Evolutionary conservation across 805 yeast species (phyloP).

Genomic region (Saccharomycopsis oosterbeekiorum): DNA sequence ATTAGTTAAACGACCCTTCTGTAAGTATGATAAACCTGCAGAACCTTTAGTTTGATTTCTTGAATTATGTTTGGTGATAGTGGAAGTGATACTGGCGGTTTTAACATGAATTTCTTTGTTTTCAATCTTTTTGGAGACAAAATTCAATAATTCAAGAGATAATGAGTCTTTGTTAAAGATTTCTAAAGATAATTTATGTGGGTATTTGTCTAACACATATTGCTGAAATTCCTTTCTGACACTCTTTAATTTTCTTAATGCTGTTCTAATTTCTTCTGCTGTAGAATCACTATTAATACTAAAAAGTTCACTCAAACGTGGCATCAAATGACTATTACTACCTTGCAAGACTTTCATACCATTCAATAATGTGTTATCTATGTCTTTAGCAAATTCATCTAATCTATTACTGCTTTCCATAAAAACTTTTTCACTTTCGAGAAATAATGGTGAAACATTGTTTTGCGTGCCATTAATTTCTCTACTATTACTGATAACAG

Average conservation of each 20-base stretch:
- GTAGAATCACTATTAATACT: conserved; percentile 23
- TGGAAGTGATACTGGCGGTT: background rate
- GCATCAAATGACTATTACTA: background rate
- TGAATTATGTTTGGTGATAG: conserved; percentile 6
- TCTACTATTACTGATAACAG: conserved; percentile 29
- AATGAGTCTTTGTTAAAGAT: conserved; percentile 26
- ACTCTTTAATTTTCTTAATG: conserved; percentile 34
- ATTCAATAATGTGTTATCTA: background rate
- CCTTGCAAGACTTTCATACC: background rate
- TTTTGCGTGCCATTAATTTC: background rate
- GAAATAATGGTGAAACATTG: background rate
- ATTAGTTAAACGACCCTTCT: conserved; percentile 57
- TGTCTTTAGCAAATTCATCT: background rate
- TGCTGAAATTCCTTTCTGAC: conserved; percentile 44
- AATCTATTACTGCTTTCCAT: background rate
- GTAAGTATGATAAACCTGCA: conserved; percentile 65
- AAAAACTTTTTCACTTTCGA: background rate
- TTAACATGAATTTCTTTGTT: conserved; percentile 1
- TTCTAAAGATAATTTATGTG: conserved; percentile 28
- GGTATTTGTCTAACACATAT: conserved; percentile 45
- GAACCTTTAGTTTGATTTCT: conserved; percentile 41
- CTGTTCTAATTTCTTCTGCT: conserved; percentile 24
- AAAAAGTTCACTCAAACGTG: conserved; percentile 9
- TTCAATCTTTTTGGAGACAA: conserved; percentile 25
- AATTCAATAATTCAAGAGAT: conserved; percentile 31